Evolutionary conservation across 768 basidiomycete species (phyloP).

Genomic region (Psilocybe sp.): DNA sequence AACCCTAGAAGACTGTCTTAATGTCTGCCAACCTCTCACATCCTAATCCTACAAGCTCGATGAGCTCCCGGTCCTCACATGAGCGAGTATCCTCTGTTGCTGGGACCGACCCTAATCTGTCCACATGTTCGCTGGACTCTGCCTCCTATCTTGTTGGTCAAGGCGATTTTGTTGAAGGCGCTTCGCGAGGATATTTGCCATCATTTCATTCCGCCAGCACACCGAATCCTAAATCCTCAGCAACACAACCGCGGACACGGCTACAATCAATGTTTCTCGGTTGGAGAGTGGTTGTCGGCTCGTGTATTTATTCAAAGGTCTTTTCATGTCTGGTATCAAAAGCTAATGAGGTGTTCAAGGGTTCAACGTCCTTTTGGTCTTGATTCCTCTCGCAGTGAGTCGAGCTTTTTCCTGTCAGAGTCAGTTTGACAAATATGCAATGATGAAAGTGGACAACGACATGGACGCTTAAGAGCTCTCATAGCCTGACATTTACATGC

Average conservation of each 20-base stretch:
- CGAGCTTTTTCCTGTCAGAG: background rate
- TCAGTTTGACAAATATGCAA: background rate
- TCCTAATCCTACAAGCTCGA: too few relatives aligned
- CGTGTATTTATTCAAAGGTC: constrained; percentile 17
- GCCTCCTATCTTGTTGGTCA: constrained; percentile 15
- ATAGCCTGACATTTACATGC: constrained; percentile 64
- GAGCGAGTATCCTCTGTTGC: constrained; percentile 2
- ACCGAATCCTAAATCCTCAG: background rate
- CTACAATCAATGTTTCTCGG: constrained; percentile 16
- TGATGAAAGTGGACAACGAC: constrained; percentile 52
- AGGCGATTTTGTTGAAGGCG: constrained; percentile 13
- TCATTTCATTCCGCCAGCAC: constrained; percentile 15
- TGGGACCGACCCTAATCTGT: constrained; percentile 11
- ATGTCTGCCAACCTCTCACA: background rate
- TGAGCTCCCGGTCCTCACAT: background rate
- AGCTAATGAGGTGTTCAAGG: constrained; percentile 34
- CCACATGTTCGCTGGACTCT: constrained; percentile 13
- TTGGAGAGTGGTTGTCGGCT: constrained; percentile 24
- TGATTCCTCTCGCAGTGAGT: constrained; percentile 69
- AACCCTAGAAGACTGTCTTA: background rate
- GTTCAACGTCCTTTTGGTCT: constrained; percentile 64
- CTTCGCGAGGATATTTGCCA: constrained; percentile 13
- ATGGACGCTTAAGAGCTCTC: constrained; percentile 41
- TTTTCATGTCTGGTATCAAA: background rate
- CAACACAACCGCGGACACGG: constrained; percentile 2